A percentile compares a stretch with the other conserved stretches of the same genome.
phyloP scores from a whole-genome alignment of 768 basidiomycete genomes.

The Auricularia sp. region DNA sequence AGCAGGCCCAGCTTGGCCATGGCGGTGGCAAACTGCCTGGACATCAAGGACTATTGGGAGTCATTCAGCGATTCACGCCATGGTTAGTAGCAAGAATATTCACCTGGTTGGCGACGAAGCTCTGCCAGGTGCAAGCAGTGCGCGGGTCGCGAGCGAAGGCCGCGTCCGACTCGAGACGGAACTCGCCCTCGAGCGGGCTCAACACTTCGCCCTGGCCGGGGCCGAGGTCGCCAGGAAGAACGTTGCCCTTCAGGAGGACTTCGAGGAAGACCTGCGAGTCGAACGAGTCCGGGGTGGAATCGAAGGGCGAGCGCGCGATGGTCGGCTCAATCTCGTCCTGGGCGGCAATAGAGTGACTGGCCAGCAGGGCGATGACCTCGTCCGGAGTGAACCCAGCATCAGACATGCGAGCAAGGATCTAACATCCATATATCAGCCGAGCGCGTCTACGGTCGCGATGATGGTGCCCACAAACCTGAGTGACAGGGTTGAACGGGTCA shows the following conservation, averaged over 20 bases:
- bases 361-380: constrained; percentile 17
- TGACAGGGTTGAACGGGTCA: constrained; percentile 14
- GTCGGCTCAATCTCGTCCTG: constrained; percentile 18
- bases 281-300: constrained; percentile 13
- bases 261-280: constrained; percentile 17
- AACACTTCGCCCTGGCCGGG: constrained; percentile 25
- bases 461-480: not conserved
- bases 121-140: constrained; percentile 41
- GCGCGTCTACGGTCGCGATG: not conserved
- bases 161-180: constrained; percentile 37
- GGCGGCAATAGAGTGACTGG: constrained; percentile 17
- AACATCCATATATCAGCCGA: not conserved
- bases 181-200: constrained; percentile 27
- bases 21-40: constrained; percentile 27
- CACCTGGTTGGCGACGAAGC: constrained; percentile 22
- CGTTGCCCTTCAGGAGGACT: constrained; percentile 17
- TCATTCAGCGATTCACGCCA: not conserved
- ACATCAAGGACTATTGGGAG: constrained; percentile 26
- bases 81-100: not conserved
- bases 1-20: constrained; percentile 35
- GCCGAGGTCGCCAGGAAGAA: constrained; percentile 22
- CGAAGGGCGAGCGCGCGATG: constrained; percentile 17
- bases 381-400: constrained; percentile 17
- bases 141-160: constrained; percentile 27
- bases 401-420: constrained; percentile 15